Evolutionary conservation across 257 asterid species (phyloP).

Genomic region (Scutellaria barbata): DNA sequence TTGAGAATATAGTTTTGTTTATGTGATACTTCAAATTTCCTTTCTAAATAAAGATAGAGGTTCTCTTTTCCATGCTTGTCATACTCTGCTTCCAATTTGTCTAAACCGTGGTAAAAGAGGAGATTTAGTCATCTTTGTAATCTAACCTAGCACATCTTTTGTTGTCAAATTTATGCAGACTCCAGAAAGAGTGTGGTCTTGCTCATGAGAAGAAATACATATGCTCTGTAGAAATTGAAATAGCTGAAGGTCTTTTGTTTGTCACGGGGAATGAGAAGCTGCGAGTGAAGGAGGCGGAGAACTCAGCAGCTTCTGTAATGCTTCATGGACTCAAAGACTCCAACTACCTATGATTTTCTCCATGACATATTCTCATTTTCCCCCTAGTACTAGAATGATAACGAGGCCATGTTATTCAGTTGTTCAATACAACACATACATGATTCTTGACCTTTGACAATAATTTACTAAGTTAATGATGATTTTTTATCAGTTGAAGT

Average conservation of each 20-base stretch:
- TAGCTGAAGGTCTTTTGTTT: conserved; percentile 35
- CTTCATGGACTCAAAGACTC: conserved; percentile 48
- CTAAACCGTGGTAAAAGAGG: not conserved
- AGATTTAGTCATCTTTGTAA: not conserved
- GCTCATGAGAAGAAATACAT: conserved; percentile 60
- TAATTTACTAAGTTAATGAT: not conserved
- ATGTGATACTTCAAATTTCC: not conserved
- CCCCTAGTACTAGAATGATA: not conserved
- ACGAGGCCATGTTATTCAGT: not conserved
- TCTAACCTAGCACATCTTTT: not conserved
- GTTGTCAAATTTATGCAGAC: conserved; percentile 46
- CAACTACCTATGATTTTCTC: conserved; percentile 38
- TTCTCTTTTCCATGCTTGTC: not conserved
- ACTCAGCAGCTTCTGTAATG: conserved; percentile 81
- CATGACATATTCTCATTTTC: not conserved
- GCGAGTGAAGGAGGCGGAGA: conserved; percentile 70
- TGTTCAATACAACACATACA: not conserved
- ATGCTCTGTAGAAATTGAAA: conserved; percentile 67
- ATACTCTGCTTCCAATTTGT: not conserved
- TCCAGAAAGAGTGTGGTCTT: conserved; percentile 56
- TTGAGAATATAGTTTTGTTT: not conserved
- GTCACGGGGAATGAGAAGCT: conserved; percentile 56
- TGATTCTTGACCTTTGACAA: conserved; percentile 1
- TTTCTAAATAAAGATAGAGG: conserved; percentile 1
- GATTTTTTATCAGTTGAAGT: conserved; percentile 35